Evolutionary conservation across 2,329 filamentous ascomycete species (phyloP), one percentile per base, ranked within the genome.

Genomic region (Pyrenochaeta sp.): DNA sequence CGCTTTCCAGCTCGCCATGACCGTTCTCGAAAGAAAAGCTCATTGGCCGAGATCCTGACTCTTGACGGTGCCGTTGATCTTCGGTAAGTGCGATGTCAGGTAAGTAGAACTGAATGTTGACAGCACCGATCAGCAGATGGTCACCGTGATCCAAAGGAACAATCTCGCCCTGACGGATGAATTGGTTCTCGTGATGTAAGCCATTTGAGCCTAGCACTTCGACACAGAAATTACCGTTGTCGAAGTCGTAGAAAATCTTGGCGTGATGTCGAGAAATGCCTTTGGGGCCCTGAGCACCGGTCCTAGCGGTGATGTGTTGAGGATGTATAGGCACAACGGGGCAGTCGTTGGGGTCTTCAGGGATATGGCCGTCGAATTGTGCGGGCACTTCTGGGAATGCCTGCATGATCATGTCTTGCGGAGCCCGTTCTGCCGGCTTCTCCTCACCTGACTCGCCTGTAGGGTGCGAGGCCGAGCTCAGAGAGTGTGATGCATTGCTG

Each of bases 311-410:
- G 45, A 77, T 67, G 50, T 73, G 65, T 52, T 75, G 87, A 3
- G 90, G 91, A 73, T 93, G 91, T 44, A 93, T 91, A 34, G 87
- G 86, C 48, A 93, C 83, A 56, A 91, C 84, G 2, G 89, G 87
- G 54, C 88, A 85, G 56, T 88, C 83, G 59, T 85, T 77, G 0
- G 87, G 86, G 25, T 87, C 64, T 47, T 77, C 86, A 1, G 88
- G 87, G 5, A 86, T 83, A 45, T 90, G 79, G 22, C 82, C 83
- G 9, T 82, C 82, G 39, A 89, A 78, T 69, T 90, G 86, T 15
- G 72, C 67, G n/a, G 74, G 74, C 2, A 72, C 69, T 36, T 72
- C 68, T 13, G 72, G 72, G 27, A 77, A 74, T 8, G 73, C 64
- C 52, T 76, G 72, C 71, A 77, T 75, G 52, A 77, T 58, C 50